phyloP scores from a whole-genome alignment of 129 eudicot genomes.

The Arctium lappa region DNA sequence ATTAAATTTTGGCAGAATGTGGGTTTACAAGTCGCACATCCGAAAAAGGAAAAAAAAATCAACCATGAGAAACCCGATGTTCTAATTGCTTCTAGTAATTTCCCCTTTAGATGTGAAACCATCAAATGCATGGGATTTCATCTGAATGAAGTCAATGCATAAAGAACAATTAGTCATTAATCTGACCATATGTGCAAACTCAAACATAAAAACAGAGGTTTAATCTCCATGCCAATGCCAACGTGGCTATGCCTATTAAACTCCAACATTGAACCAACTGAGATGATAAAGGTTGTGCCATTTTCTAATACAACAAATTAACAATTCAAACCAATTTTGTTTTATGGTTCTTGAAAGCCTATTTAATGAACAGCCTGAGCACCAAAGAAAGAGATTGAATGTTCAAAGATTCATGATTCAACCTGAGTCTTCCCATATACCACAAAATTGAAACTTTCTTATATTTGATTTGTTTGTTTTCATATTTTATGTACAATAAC shows the following conservation, averaged over 20 bases:
- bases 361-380: background rate
- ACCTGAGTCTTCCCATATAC: background rate
- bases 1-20: too few species aligned
- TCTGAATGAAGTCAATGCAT: too few species aligned
- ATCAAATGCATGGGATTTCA: too few species aligned
- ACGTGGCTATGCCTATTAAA: background rate
- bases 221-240: background rate
- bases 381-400: background rate
- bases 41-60: too few species aligned
- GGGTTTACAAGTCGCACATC: too few species aligned
- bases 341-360: background rate
- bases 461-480: background rate
- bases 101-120: too few species aligned
- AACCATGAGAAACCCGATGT: too few species aligned
- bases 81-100: too few species aligned
- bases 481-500: background rate
- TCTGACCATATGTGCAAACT: background rate
- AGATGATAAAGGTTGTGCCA: background rate
- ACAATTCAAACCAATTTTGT: background rate
- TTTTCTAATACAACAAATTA: background rate
- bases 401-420: too few species aligned
- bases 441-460: background rate
- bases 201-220: background rate
- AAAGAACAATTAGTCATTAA: background rate
- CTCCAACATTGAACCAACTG: background rate